Percentiles rank a stretch among this genome's conserved stretches.
phyloP scores from a whole-genome alignment of 2,329 filamentous ascomycete genomes.

The Coleophoma crateriformis region DNA sequence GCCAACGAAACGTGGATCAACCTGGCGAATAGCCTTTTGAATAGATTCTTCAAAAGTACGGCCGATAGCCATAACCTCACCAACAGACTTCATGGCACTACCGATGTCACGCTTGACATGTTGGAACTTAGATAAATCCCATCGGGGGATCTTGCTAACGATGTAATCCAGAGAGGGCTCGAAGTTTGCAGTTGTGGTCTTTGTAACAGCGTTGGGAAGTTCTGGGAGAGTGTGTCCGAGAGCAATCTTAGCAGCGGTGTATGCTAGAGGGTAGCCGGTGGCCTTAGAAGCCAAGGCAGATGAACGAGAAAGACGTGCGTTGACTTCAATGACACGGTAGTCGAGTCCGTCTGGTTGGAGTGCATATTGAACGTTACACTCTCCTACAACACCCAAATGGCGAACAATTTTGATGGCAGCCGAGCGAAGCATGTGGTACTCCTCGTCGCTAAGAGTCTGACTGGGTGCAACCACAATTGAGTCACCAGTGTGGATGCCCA shows the following conservation, averaged over 20 bases:
- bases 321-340: constrained; percentile 98
- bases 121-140: constrained; percentile 98
- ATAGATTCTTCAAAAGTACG: constrained; percentile 98
- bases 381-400: constrained; percentile 92
- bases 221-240: constrained; percentile 93
- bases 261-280: constrained; percentile 93
- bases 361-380: constrained; percentile 98
- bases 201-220: constrained; percentile 95
- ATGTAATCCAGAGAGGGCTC: constrained; percentile 97
- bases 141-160: constrained; percentile 96
- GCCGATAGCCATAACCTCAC: constrained; percentile 98
- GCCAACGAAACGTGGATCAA: constrained; percentile 85
- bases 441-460: constrained; percentile 95
- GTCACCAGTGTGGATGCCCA: constrained; percentile 97
- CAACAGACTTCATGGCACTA: constrained; percentile 97
- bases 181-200: constrained; percentile 98
- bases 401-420: constrained; percentile 98
- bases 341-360: constrained; percentile 94
- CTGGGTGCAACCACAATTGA: constrained; percentile 96
- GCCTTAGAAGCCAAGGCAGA: constrained; percentile 97
- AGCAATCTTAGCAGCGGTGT: constrained; percentile 97
- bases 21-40: constrained; percentile 96
- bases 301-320: constrained; percentile 94
- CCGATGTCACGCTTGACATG: constrained; percentile 97
- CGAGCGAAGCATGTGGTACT: constrained; percentile 98